Evolutionary conservation across 345 rosid species (phyloP), one percentile per base, ranked within the genome.

Genomic region (Arabis alpina): DNA sequence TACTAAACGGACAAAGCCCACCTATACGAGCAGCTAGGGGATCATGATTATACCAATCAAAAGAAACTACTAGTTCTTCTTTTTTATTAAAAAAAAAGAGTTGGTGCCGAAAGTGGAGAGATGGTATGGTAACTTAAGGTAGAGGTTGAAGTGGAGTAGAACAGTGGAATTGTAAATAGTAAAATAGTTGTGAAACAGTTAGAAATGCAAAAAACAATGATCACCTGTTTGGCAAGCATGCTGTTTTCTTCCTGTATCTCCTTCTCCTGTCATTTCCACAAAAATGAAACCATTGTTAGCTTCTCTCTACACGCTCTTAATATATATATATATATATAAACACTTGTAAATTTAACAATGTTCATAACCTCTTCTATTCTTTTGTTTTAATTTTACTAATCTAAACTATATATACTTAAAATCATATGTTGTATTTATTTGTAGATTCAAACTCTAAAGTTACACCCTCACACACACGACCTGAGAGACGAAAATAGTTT

Each of bases 221-320:
- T 72, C 40, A 87, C 93, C 92, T 89, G 84, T 79, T 89, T 84
- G 24, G 80, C 78, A 30, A 87, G 83, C 81, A 84, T 77, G 80
- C 64, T 84, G 77, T 89, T 89, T 63, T 87, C 87, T 62, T 82
- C 90, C 66, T 80, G 83, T 60, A 87, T 85, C 49, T 82, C 82
- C 72, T 68, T 89, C 80, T 85, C 92, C 95, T 88, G 89, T 63
- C 66, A 64, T 56, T 76, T 63, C 64, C 68, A 45, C 57, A 25
- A 12, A 60, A 54, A 54, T 54, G 14, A 28, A 13, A 54, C 44
- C 34, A 68, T 16, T 54, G 6, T 68, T 48, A 61, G 40, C 13
- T 54, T 49, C 27, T n/a, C 27, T 11, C 66, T 24, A 19, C 66
- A 65, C 7, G n/a, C 27, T 48, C 23, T 41, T 32, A 32, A 5